These are phyloP conservation scores for Fistulifera pelliculosa DNA, from an alignment of 108 stramenopile genomes.

Conservation along the genomic window DNA sequence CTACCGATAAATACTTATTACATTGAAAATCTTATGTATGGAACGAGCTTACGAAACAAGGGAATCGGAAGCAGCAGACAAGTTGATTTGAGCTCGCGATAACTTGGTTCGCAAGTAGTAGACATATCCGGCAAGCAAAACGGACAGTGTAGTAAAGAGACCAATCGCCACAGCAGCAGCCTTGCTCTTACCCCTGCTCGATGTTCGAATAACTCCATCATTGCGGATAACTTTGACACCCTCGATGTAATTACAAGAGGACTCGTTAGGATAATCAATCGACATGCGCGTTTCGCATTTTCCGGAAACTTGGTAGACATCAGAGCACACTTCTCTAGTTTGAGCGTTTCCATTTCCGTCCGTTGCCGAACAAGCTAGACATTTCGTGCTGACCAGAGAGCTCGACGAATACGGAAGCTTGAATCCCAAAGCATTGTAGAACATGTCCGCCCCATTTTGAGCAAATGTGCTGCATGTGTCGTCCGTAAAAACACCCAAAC, in stretches of 20 bases:
- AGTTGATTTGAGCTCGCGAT: conserved; percentile 43
- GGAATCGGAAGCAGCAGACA: conserved; percentile 25
- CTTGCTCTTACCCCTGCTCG: conserved; percentile 46
- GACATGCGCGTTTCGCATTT: conserved; percentile 74
- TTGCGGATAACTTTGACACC: conserved; percentile 72
- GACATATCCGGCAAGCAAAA: conserved; percentile 67
- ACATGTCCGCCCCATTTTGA: conserved; percentile 20
- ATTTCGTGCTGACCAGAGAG: conserved; percentile 45
- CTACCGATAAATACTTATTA: too few relatives aligned
- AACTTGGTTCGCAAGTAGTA: conserved; percentile 73
- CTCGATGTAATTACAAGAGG: conserved; percentile 74
- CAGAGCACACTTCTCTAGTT: conserved; percentile 48
- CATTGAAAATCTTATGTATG: too few relatives aligned
- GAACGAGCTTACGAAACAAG: background rate
- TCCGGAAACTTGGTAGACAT: conserved; percentile 56
- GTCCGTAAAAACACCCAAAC: conserved; percentile 72
- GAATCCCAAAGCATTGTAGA: conserved; percentile 22
- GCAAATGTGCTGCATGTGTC: conserved; percentile 66
- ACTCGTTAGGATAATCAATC: conserved; percentile 68
- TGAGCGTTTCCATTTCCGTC: conserved; percentile 32
- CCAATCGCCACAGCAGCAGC: conserved; percentile 66
- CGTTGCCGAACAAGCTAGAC: conserved; percentile 32
- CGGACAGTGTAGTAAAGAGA: conserved; percentile 56
- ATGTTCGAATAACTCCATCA: conserved; percentile 76
- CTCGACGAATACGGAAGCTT: conserved; percentile 45